Base-by-base conservation (phyloP, 2,329 filamentous ascomycete species). In the Exserohilum turcica region DNA sequence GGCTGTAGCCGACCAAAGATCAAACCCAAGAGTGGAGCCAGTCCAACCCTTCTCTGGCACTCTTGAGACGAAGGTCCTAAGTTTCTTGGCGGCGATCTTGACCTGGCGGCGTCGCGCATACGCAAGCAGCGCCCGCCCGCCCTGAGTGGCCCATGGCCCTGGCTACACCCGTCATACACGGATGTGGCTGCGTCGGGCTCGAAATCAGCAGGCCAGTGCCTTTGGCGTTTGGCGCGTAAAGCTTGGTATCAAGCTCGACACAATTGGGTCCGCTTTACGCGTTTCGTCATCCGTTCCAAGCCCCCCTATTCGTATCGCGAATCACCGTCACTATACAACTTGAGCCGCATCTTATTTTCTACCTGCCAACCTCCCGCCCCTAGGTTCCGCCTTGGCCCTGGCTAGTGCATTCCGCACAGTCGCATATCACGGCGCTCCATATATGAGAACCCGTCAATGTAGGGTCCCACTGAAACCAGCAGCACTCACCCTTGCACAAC, bases 201-300 rank as follows among this genome's bases (percentile, higher is more conserved):
- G 54, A 61, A 53, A 46, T 52, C 43, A 62, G 67, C 70, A 67
- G 67, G 65, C 50, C 60, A 45, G 36, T 54, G 24, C 46, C 40
- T 46, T 60, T 60, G 51, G 51, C 32, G 65, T 71, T 67, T 68
- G 60, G 64, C 60, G 62, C 61, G 63, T 64, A 61, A 61, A 65
- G 56, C 70, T 71, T 70, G 68, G 70, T 67, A 58, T 51, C 48
- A 46, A 56, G 43, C 52, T 56, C 64, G 64, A 70, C 57, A 65
- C 67, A 64, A 51, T 37, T 54, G 56, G 63, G 54, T 65, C 65
- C 68, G 63, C 67, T 61, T 66, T 64, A 52, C 55, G 51, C 54
- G 70, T 72, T 72, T 71, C 67, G 65, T 66, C 64, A 56, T 49
- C 58, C 51, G 70, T 72, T 72, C 71, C 68, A 67, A 61, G 33